Conservation (phyloP, 805 yeast species). For the Candida maesae region DNA sequence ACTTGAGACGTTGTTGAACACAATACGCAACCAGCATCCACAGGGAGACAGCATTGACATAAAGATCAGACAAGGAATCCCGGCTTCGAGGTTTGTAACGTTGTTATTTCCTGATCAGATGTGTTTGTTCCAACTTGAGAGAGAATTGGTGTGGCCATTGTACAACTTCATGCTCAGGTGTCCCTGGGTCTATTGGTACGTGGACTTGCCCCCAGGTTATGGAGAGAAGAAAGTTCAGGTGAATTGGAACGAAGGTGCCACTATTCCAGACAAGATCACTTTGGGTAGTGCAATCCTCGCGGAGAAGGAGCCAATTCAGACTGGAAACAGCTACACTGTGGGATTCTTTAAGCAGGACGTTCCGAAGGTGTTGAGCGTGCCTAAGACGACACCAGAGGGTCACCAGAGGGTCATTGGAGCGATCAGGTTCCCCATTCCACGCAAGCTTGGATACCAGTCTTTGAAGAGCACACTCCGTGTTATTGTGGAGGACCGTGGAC, state of each 20-base stretch:
- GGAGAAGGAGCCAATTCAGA: not conserved
- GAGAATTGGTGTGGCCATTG: not conserved
- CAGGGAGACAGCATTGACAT: not conserved
- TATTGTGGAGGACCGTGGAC: slow-evolving; percentile 4
- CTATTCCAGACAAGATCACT: not conserved
- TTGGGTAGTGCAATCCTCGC: not conserved
- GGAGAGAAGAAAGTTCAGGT: too few species aligned
- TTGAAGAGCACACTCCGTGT: slow-evolving; percentile 2
- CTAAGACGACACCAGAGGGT: not conserved
- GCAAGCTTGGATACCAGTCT: not conserved
- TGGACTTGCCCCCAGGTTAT: not conserved
- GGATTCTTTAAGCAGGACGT: slow-evolving; percentile 2
- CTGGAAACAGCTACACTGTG: not conserved
- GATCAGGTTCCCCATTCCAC: slow-evolving; percentile 2
- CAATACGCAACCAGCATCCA: slow-evolving; percentile 8
- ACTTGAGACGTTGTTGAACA: slow-evolving; percentile 9
- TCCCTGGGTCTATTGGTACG: slow-evolving; percentile 5
- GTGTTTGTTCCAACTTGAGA: slow-evolving; percentile 4
- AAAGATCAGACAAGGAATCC: slow-evolving; percentile 1
- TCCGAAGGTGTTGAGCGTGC: not conserved
- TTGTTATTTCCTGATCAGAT: slow-evolving; percentile 9
- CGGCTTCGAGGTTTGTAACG: slow-evolving; percentile 7
- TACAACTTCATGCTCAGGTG: slow-evolving; percentile 1
- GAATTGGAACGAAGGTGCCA: not conserved
- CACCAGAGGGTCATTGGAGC: not conserved